Percentiles rank a stretch among this genome's conserved stretches.
Conservation (phyloP, 352 stramenopile species). For the Phytophthora litchii region DNA sequence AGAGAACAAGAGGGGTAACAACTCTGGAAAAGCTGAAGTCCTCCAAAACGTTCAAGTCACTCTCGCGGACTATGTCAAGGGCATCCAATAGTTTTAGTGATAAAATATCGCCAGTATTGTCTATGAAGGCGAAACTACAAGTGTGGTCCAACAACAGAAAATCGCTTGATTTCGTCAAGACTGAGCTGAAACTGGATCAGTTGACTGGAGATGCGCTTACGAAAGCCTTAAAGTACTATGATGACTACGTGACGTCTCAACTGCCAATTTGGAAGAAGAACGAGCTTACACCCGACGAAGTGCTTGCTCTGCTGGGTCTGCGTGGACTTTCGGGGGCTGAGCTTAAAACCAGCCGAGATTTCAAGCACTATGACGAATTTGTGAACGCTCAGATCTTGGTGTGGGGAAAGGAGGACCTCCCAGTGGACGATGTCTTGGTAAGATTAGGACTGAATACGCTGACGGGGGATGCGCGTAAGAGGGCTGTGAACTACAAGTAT, state of each 20-base stretch:
- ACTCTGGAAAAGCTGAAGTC: conserved; percentile 4
- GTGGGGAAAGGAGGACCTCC: conserved; percentile 3
- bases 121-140: conserved; percentile 4
- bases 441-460: conserved; percentile 10
- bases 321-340: background rate
- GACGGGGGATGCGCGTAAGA: background rate
- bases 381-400: background rate
- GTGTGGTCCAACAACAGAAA: conserved; percentile 14
- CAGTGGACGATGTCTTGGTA: background rate
- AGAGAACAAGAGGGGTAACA: background rate
- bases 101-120: conserved; percentile 6
- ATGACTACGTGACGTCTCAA: conserved; percentile 18
- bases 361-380: conserved; percentile 23
- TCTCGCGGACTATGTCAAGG: background rate
- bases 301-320: conserved; percentile 3
- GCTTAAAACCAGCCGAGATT: conserved; percentile 5
- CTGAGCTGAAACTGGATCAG: conserved; percentile 3
- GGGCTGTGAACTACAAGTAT: conserved; percentile 19
- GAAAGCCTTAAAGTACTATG: conserved; percentile 12
- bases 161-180: conserved; percentile 11
- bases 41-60: conserved; percentile 6
- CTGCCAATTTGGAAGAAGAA: conserved; percentile 19
- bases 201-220: background rate
- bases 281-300: conserved; percentile 5
- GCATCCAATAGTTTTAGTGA: conserved; percentile 3